These are phyloP conservation scores for Hemisphaericaspora subhashii DNA, from an alignment of 1,139 yeast genomes.

Conservation along the genomic window DNA sequence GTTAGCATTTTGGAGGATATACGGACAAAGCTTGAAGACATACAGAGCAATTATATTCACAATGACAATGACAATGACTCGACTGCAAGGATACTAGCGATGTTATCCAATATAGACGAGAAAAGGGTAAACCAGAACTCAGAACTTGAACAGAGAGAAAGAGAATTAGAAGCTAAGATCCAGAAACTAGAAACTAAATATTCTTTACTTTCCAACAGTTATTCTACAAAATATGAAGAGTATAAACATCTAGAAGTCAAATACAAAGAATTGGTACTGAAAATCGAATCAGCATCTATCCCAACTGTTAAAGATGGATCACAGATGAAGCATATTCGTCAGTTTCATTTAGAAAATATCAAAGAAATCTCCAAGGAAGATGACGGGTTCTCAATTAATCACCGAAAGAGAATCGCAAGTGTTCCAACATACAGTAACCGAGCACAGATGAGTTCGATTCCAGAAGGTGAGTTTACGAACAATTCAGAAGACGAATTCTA, in stretches of 20 bases:
- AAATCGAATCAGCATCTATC: slow-evolving; percentile 7
- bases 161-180: slow-evolving; percentile 9
- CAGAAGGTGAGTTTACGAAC: slow-evolving; percentile 13
- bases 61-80: neutral
- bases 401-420: slow-evolving; percentile 35
- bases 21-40: slow-evolving; percentile 8
- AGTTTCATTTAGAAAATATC: slow-evolving; percentile 30
- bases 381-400: slow-evolving; percentile 1
- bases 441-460: neutral
- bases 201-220: slow-evolving; percentile 22
- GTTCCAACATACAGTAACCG: slow-evolving; percentile 21
- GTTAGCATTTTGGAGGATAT: slow-evolving; percentile 21
- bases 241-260: slow-evolving; percentile 24
- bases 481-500: slow-evolving; percentile 26
- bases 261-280: slow-evolving; percentile 22
- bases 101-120: slow-evolving; percentile 5
- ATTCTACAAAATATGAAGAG: slow-evolving; percentile 27
- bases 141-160: neutral
- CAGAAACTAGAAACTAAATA: slow-evolving; percentile 21
- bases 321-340: slow-evolving; percentile 26
- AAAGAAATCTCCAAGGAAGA: slow-evolving; percentile 18
- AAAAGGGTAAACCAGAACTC: neutral
- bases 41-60: slow-evolving; percentile 6
- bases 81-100: neutral
- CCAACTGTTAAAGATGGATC: slow-evolving; percentile 8